Base-by-base conservation (phyloP, 2,329 filamentous ascomycete species). In the Trichoderma brevicompactum region DNA sequence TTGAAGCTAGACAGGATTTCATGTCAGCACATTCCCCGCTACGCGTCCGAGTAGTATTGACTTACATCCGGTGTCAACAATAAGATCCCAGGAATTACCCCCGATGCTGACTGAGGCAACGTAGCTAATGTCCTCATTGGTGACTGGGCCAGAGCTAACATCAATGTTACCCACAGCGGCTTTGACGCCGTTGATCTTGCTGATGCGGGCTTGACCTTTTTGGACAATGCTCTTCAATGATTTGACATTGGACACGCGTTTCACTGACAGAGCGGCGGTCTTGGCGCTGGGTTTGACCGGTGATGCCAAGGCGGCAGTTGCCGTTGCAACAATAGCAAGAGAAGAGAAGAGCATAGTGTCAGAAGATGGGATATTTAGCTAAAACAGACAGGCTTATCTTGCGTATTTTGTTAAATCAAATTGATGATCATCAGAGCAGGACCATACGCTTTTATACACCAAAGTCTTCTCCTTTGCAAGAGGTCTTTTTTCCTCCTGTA, bases 151-250 rank as follows among this genome's bases (percentile, higher is more conserved):
- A 5, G 52, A 23, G 17, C 36, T 41, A 7, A 9, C 50, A 6
- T 54, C 52, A 7, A 28, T 7, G 17, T 41, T 28, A 28, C 23
- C 23, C 23, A 28, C 23, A 28, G 23, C 23, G 23, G 23, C 12
- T 9, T 54, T 54, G 52, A 28, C 52, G n/a, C 36, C 36, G 36
- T 54, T 54, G 52, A 54, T 9, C 52, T 54, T 54, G 52, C 13
- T 40, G 12, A 54, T 38, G 8, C 52, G 52, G 36, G 52, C 52
- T 1, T 28, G 36, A 17, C 36, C 52, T 12, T 54, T 54, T 23
- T 54, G 36, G 36, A 54, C 52, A 28, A 54, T 19, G 17, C 5
- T 54, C 52, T 54, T 54, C 12, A 38, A 38, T 9, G 52, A 54
- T 19, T 54, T 54, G 36, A 54, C 52, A 34, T 54, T 54, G 17